Base-by-base conservation (phyloP, 441 rosid genomes). In the Gossypium schwendimanii region DNA sequence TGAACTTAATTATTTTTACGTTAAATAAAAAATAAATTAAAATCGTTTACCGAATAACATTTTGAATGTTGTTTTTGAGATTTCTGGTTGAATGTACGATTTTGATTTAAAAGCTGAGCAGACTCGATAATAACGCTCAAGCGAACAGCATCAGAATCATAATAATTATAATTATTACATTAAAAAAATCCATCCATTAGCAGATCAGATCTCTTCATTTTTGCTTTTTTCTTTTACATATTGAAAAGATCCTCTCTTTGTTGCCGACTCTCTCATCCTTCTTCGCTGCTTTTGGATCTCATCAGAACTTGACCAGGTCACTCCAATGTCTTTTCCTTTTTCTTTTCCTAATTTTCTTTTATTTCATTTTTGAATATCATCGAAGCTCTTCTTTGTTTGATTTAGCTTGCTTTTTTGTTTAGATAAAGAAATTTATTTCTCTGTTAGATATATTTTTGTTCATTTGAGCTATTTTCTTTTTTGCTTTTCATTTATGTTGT, bases 151-250 rank as follows among this genome's bases (percentile, higher is more conserved):
- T 0, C 11, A 23, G 7, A 36, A 36, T 36, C 41, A 36, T 36
- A 6, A 7, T 36, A 36, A 7, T 36, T 36, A 36, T 33, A 33
- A 33, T 59, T 1, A 1, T 21, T 57, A 10, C 15, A 57, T 4
- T 11, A 36, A 36, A 36, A 33, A 6, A 36, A 36, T 26, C 36
- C 24, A 33, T 10, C 71, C 66, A 64, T 47, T 24, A 23, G 59
- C 50, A 36, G 67, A 63, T 78, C 72, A 63, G 80, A 62, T 73
- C 77, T 73, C 70, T 60, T 8, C 23, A 28, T 52, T 12, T 60
- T 53, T 17, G 10, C 31, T 21, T 33, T 17, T 21, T 5, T 18
- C 17, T 50, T 23, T 17, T 1, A 49, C 15, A 49, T 23, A 57
- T 23, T 36, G 50, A 41, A 0, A 23, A 70, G 33, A 41, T 76